Evolutionary conservation across 2,329 filamentous ascomycete genomes (phyloP).

Genomic region (Macroventuria anomochaeta): DNA sequence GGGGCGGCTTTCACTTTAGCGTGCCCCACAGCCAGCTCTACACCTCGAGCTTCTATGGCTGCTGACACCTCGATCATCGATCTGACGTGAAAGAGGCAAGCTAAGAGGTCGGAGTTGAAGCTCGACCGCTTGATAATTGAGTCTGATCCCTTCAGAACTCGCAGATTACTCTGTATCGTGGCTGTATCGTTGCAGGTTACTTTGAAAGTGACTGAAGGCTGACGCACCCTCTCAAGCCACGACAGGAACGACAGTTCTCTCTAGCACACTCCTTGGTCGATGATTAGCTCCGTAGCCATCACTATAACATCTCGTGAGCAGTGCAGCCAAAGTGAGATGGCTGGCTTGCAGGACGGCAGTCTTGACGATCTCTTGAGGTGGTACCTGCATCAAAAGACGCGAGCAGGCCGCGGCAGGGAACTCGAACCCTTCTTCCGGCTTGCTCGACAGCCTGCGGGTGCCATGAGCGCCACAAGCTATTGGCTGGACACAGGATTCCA

Average conservation of each 20-base stretch:
- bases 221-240: not conserved
- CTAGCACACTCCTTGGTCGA: not conserved
- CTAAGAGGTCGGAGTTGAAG: not conserved
- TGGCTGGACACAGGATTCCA: constrained; percentile 32
- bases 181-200: not conserved
- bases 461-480: constrained; percentile 28
- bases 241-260: not conserved
- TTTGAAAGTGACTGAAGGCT: not conserved
- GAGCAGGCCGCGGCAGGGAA: constrained; percentile 13
- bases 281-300: too few species aligned
- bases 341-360: constrained; percentile 4
- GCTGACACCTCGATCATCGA: constrained; percentile 1
- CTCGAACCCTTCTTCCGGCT: constrained; percentile 13
- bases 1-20: constrained; percentile 7
- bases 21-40: constrained; percentile 14
- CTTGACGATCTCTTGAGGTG: constrained; percentile 8
- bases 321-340: constrained; percentile 2
- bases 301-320: not conserved
- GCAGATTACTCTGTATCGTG: not conserved
- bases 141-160: not conserved
- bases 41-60: constrained; percentile 12
- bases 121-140: not conserved
- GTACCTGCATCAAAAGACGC: constrained; percentile 37
- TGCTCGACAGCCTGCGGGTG: constrained; percentile 26
- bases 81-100: not conserved